These are phyloP conservation scores for Cryptosporidium canis DNA, from an alignment of 169 alveolate species.

Conservation along the genomic window DNA sequence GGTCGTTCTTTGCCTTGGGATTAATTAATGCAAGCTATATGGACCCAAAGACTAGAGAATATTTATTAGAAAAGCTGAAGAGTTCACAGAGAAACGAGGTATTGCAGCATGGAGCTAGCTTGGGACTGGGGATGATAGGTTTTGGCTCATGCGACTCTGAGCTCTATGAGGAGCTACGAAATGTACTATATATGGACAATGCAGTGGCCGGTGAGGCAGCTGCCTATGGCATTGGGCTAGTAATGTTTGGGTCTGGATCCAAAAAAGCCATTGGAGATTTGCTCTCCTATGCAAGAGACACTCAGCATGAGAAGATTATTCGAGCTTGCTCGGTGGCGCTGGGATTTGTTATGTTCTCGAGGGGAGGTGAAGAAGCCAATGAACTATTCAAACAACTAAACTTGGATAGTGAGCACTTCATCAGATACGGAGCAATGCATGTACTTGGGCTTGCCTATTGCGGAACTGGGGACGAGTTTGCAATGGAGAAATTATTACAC, in stretches of 20 bases:
- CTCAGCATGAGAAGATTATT: constrained; percentile 97
- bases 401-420: constrained; percentile 91
- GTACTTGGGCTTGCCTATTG: constrained; percentile 97
- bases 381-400: constrained; percentile 86
- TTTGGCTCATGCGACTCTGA: constrained; percentile 85
- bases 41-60: constrained; percentile 82
- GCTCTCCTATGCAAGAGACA: constrained; percentile 93
- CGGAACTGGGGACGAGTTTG: constrained; percentile 91
- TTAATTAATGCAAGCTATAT: constrained; percentile 91
- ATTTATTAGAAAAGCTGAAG: constrained; percentile 84
- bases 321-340: constrained; percentile 95
- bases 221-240: constrained; percentile 94
- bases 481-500: constrained; percentile 93
- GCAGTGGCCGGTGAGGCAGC: constrained; percentile 99
- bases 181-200: constrained; percentile 89
- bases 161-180: constrained; percentile 89
- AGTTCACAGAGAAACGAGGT: constrained; percentile 84
- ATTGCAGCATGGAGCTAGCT: constrained; percentile 96
- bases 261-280: constrained; percentile 89
- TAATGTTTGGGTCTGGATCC: constrained; percentile 90
- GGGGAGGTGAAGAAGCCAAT: constrained; percentile 94
- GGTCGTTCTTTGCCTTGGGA: constrained; percentile 97
- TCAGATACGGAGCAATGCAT: constrained; percentile 98
- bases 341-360: constrained; percentile 91
- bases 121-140: constrained; percentile 95